Base-by-base conservation (phyloP, 495 filamentous ascomycete genomes). In the Aspergillus avenaceus region DNA sequence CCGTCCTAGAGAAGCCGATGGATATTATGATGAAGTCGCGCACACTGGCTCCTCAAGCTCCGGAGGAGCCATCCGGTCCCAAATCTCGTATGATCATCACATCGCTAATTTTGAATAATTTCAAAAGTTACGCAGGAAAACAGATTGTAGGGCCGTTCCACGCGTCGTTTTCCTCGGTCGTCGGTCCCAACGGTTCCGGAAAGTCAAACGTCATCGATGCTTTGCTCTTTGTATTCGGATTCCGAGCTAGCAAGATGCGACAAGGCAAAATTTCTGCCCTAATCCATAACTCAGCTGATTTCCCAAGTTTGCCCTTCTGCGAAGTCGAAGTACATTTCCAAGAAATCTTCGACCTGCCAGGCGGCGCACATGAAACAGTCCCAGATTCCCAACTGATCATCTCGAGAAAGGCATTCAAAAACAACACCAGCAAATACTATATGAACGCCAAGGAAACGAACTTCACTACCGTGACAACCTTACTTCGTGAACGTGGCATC, bases 161-260 rank as follows among this genome's bases (percentile, higher is more conserved):
- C 70, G 76, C 88, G 13, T 98, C 93, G 0, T 98, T 98, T 66
- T 96, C 95, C n/a, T 97, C 93, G 0, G 93, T 98, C 12, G 93
- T 98, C 32, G 93, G 93, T 3, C 93, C 93, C 7, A 98, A 98
- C 65, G 93, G 93, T 49, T 97, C 95, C 16, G 93, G 93, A 37
- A 98, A 98, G 66, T 97, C 93, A 5, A 98, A 98, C 61, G 93
- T 98, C 41, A 98, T 98, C 65, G 93, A 98, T 68, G 96, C 93
- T 7, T 72, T 98, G 29, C 84, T 98, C 3, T 98, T 98, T 61
- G 93, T 98, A 19, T 98, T 98, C 57, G 93, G 93, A 34, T 98
- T 98, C 72, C 85, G 93, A 42, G 93, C 93, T 21, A 97, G 92
- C 75, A 98, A 98, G 72, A 98, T 98, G 93, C 79, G 93, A 60